Evolutionary conservation across 768 basidiomycete species (phyloP).

Genomic region (Leccinum disarticulatum): DNA sequence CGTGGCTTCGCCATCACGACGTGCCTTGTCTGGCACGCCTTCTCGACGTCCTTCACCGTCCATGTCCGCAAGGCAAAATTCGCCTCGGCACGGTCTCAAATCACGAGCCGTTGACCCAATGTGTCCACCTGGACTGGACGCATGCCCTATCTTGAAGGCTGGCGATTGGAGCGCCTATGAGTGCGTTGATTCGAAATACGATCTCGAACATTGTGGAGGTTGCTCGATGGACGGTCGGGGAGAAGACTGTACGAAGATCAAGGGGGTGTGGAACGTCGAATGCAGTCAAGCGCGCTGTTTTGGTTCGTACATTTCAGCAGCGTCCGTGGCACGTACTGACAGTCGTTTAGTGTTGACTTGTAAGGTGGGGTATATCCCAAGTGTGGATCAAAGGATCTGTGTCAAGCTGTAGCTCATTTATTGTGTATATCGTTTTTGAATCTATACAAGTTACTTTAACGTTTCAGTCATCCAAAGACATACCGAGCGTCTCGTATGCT

Average conservation of each 20-base stretch:
- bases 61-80: slow-evolving; percentile 17
- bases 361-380: slow-evolving; percentile 13
- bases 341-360: slow-evolving; percentile 12
- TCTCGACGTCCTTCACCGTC: slow-evolving; percentile 41
- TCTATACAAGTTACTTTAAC: neutral
- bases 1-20: slow-evolving; percentile 25
- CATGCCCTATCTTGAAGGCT: slow-evolving; percentile 52
- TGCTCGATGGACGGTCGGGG: slow-evolving; percentile 64
- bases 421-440: neutral
- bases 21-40: neutral
- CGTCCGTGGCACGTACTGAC: slow-evolving; percentile 1
- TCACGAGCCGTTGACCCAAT: slow-evolving; percentile 32
- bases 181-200: slow-evolving; percentile 60
- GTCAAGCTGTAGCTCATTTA: slow-evolving; percentile 10
- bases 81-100: slow-evolving; percentile 33
- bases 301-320: slow-evolving; percentile 38
- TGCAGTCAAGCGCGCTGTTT: slow-evolving; percentile 57
- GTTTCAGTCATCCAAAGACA: neutral
- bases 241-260: slow-evolving; percentile 69
- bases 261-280: slow-evolving; percentile 66
- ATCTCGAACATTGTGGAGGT: slow-evolving; percentile 76
- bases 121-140: slow-evolving; percentile 55
- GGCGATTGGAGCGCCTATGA: slow-evolving; percentile 48
- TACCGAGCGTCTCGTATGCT: neutral
- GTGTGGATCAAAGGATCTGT: slow-evolving; percentile 13